A percentile compares a stretch with the other conserved stretches of the same genome.
These are phyloP conservation scores for Lipomyces starkeyi DNA, from an alignment of 805 yeast species.

Conservation along the genomic window DNA sequence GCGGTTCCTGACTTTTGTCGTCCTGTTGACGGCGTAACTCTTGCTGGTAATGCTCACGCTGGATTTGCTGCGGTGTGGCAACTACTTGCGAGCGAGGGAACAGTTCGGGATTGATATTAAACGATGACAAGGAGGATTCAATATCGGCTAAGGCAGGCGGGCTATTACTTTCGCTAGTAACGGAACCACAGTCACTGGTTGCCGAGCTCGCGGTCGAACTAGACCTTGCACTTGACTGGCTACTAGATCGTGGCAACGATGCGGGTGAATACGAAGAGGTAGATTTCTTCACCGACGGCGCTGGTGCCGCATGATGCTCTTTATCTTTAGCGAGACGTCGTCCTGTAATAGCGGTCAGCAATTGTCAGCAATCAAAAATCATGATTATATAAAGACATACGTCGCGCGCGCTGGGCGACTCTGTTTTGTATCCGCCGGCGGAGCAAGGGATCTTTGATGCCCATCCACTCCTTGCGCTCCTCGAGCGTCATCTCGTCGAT, in stretches of 20 bases:
- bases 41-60: slow-evolving; percentile 20
- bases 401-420: slow-evolving; percentile 33
- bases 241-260: not conserved
- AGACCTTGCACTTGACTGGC: not conserved
- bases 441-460: slow-evolving; percentile 25
- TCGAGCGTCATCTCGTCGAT: slow-evolving; percentile 15
- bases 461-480: slow-evolving; percentile 33
- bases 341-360: slow-evolving; percentile 4
- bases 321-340: slow-evolving; percentile 21
- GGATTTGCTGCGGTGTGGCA: slow-evolving; percentile 27
- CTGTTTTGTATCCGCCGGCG: slow-evolving; percentile 33
- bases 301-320: not conserved
- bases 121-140: not conserved
- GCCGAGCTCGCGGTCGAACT: not conserved
- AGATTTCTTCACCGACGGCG: not conserved
- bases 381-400: slow-evolving; percentile 10
- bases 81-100: not conserved
- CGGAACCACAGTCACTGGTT: not conserved
- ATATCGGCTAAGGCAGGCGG: not conserved
- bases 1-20: not conserved
- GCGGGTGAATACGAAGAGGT: not conserved
- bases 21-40: not conserved
- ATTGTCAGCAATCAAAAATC: not conserved
- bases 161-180: not conserved
- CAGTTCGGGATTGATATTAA: not conserved